Evolutionary conservation across 352 stramenopile species (phyloP), one percentile per base, ranked within the genome.

Genomic region (Phytophthora cryptogea): DNA sequence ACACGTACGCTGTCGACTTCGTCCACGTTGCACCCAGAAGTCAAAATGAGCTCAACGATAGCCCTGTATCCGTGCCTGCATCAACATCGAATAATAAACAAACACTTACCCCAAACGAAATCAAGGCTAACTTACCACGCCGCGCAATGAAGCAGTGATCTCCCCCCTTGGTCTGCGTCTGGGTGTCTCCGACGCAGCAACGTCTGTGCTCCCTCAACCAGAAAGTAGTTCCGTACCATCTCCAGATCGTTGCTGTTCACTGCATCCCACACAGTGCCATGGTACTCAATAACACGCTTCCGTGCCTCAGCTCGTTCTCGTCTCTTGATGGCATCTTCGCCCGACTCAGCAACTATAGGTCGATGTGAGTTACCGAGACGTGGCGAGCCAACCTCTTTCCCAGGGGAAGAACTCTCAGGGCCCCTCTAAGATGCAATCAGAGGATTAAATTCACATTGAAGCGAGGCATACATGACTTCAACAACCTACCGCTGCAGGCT

Each of bases 71-170:
- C 75, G 16, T 64, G 37, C 75, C 73, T 82, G 16, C 28, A 48
- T 26, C 13, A 46, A 30, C 39, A 17, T 23, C 32, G 39, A 9
- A 14, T 14, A 30, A 13, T 46, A 31, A 31, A 9, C 8, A 31
- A 4, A 9, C 23, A 46, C 6, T 14, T 32, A 37, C 32, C 16
- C 35, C 35, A 39, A 23, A 23, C 20, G 20, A 23, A 23, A 2
- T 5, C 20, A n/a, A 46, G 17, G 8, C 20, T 16, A 32, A 48
- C 31, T 28, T 66, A 89, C 82, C 78, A 93, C 4, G 77, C 75
- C 2, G 84, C 81, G 5, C 60, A 83, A 52, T 93, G 84, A 14
- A 93, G 62, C 28, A 91, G 40, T 9, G 81, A 83, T 4, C 81
- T 77, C 0, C 81, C 71, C n/a, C 75, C 80, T 36, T 93, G 78